phyloP scores from a whole-genome alignment of 2,329 filamentous ascomycete genomes.

The Magnaporthales sp. region DNA sequence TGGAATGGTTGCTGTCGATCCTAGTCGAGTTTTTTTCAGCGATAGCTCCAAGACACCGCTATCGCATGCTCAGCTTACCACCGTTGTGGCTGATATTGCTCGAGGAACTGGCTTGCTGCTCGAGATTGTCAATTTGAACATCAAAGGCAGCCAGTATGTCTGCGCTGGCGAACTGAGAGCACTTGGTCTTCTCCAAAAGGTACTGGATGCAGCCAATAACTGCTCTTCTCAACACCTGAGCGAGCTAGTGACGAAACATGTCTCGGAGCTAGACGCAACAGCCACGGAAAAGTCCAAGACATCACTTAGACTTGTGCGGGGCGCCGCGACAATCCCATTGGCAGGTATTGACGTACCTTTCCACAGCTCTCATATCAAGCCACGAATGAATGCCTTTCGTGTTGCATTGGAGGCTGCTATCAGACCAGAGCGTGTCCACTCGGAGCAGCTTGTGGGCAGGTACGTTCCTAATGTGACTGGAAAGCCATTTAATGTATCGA shows the following conservation, averaged over 20 bases:
- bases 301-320: slow-evolving; percentile 13
- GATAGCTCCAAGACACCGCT: slow-evolving; percentile 4
- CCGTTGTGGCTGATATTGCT: slow-evolving; percentile 15
- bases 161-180: slow-evolving; percentile 21
- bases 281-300: not conserved
- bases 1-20: slow-evolving; percentile 22
- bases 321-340: slow-evolving; percentile 20
- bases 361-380: slow-evolving; percentile 14
- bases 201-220: not conserved
- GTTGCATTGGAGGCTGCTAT: slow-evolving; percentile 14
- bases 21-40: slow-evolving; percentile 9
- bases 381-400: not conserved
- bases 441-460: slow-evolving; percentile 18
- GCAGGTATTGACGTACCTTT: slow-evolving; percentile 23
- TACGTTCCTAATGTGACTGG: slow-evolving; percentile 26
- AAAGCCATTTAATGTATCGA: slow-evolving; percentile 16
- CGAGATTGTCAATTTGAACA: slow-evolving; percentile 25
- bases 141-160: slow-evolving; percentile 23
- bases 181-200: not conserved
- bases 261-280: not conserved
- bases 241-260: not conserved
- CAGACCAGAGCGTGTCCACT: slow-evolving; percentile 13
- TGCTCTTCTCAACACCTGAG: not conserved
- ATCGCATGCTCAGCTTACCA: slow-evolving; percentile 9
- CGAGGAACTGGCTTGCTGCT: slow-evolving; percentile 15